Conservation (phyloP, 306 rosid species). For the Dryas drummondii region DNA sequence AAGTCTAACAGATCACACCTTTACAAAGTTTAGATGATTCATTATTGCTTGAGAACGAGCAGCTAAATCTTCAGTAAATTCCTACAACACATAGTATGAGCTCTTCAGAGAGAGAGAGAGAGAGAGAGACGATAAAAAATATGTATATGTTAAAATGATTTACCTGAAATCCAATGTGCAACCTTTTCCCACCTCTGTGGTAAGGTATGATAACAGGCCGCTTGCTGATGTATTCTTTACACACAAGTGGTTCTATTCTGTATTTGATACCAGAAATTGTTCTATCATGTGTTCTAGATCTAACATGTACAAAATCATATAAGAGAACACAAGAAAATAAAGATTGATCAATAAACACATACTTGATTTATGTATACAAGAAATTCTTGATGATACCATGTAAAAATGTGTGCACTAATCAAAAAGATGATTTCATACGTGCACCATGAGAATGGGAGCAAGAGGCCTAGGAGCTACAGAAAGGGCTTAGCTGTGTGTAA, state of each 20-base stretch:
- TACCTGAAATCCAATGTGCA: conserved; percentile 95
- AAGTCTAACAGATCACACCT: conserved; percentile 50
- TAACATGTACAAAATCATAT: neutral
- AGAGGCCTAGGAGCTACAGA: too few species aligned
- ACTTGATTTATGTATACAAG: neutral
- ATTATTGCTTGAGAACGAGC: conserved; percentile 70
- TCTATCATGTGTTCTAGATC: conserved; percentile 5
- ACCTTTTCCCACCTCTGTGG: conserved; percentile 93
- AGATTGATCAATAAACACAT: neutral
- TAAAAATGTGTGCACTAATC: neutral
- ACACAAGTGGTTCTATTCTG: conserved; percentile 97
- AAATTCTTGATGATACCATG: neutral
- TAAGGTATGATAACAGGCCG: conserved; percentile 91
- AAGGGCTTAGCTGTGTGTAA: neutral
- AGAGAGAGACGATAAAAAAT: neutral
- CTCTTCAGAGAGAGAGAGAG: neutral
- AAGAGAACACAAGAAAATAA: neutral
- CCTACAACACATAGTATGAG: conserved; percentile 45
- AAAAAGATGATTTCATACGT: neutral
- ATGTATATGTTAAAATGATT: conserved; percentile 15
- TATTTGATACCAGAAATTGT: conserved; percentile 24
- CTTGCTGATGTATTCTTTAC: conserved; percentile 65
- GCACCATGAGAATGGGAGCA: too few species aligned
- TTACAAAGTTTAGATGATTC: conserved; percentile 58
- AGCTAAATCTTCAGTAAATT: conserved; percentile 81